Evolutionary conservation across 176 grass and related monocot species (phyloP), one percentile per base, ranked within the genome.

Genomic region (Guadua angustifolia): DNA sequence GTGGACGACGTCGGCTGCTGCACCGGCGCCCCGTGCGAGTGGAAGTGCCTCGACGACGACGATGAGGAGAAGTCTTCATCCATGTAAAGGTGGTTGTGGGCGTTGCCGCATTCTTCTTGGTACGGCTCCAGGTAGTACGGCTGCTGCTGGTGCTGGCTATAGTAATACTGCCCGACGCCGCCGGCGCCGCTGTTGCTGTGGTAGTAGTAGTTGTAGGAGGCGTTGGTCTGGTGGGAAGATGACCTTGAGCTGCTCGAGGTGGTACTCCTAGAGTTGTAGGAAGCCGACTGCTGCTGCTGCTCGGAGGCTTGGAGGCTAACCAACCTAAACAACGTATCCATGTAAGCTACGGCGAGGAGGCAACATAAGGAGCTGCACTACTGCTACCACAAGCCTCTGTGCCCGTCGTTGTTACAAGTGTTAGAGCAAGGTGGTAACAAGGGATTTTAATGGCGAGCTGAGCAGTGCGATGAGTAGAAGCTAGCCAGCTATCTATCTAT

Each of bases 31-130:
- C 82, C 73, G 61, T 82, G 78, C 21, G 78, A 79, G 40, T 91
- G 88, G 66, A 89, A 91, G 78, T 99, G 93, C 86, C 81, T 90
- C 44, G 93, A 95, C n/a, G 93, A 94, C 12, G 93, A 95, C 32
- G 97, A 94, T 25, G 97, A 98, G 32, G 97, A 99, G 91, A 95
- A 95, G 92, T 98, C 95, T 92, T 98, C 95, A 94, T 98, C 95
- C 95, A 98, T 98, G 95, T 94, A 98, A 83, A 92, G 79, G 60
- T 65, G 70, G 42, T 83, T 26, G 5, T 75, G 71, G 84, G 74
- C 79, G 84, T 91, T 83, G 89, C 93, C 91, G 88, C 95, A 97
- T 98, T 98, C 95, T 95, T 98, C 92, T 86, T 88, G 85, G 81
- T 90, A 92, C 69, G 82, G 85, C 66, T 89, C 87, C 85, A 91